These are phyloP conservation scores for Metschnikowia bowlesiae DNA, from an alignment of 805 yeast species.

Conservation along the genomic window DNA sequence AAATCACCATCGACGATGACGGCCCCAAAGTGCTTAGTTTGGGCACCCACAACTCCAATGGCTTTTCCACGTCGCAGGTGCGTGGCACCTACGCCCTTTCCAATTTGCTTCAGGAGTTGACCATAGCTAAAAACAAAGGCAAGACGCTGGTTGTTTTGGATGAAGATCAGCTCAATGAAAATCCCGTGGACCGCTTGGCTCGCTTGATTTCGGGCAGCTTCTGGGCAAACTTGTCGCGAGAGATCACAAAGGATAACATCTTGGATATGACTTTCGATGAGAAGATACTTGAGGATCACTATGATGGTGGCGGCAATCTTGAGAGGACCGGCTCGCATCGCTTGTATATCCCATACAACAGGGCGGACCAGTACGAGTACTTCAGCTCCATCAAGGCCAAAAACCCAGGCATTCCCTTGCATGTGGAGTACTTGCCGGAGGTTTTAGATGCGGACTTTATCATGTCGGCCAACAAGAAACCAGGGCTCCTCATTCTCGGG, in stretches of 20 bases:
- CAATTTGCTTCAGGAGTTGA: constrained; percentile 80
- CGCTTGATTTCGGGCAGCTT: constrained; percentile 72
- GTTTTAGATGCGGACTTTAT: constrained; percentile 74
- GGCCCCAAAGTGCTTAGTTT: constrained; percentile 79
- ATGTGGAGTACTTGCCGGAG: constrained; percentile 74
- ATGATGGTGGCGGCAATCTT: constrained; percentile 28
- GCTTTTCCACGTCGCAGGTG: constrained; percentile 60
- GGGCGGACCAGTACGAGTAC: constrained; percentile 70
- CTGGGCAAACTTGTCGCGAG: constrained; percentile 76
- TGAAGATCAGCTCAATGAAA: constrained; percentile 79
- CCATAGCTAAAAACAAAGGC: constrained; percentile 79
- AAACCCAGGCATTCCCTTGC: constrained; percentile 55
- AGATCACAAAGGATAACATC: constrained; percentile 57
- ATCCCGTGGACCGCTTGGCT: constrained; percentile 74
- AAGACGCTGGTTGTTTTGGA: constrained; percentile 74
- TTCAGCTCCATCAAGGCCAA: constrained; percentile 49
- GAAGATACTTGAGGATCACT: constrained; percentile 54
- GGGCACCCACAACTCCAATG: constrained; percentile 83
- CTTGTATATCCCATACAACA: constrained; percentile 67
- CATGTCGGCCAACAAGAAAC: constrained; percentile 68
- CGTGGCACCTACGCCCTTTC: constrained; percentile 89
- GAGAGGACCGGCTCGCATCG: constrained; percentile 54
- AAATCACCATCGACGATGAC: constrained; percentile 79
- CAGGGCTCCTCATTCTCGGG: constrained; percentile 84
- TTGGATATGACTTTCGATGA: constrained; percentile 72